phyloP scores from a whole-genome alignment of 1,284 basidiomycete species.

The Apiotrichum gracile region DNA sequence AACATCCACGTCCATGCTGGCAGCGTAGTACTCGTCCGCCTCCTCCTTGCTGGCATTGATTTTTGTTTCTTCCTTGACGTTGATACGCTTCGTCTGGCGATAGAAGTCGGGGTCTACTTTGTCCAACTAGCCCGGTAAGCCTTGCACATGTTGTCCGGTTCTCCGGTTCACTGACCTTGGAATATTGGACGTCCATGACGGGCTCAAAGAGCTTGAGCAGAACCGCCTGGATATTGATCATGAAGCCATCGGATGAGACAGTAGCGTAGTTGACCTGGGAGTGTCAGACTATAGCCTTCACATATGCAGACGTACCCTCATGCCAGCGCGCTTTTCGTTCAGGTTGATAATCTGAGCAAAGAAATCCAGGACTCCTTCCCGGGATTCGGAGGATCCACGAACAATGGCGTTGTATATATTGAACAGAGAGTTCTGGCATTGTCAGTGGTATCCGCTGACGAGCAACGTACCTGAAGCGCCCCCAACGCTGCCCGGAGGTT shows the following conservation, averaged over 20 bases:
- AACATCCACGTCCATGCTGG: conserved; percentile 45
- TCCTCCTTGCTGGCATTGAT: conserved; percentile 82
- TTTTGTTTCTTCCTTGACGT: conserved; percentile 79
- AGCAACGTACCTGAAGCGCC: conserved; percentile 62
- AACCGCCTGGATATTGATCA: conserved; percentile 82
- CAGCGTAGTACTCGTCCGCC: conserved; percentile 63
- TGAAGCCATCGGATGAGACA: conserved; percentile 86
- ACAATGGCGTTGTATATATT: conserved; percentile 84
- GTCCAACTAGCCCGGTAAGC: conserved; percentile 60
- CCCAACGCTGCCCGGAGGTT: conserved; percentile 75
- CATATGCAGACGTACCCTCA: conserved; percentile 56
- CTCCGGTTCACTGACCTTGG: conserved; percentile 71
- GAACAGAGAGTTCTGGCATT: conserved; percentile 55
- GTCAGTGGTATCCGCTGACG: background rate
- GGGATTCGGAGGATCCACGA: conserved; percentile 67
- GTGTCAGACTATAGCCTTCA: background rate
- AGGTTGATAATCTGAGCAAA: conserved; percentile 68
- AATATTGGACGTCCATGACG: conserved; percentile 86
- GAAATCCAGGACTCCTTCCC: conserved; percentile 79
- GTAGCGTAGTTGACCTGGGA: conserved; percentile 69
- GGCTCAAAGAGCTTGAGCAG: conserved; percentile 88
- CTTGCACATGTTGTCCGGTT: too few species aligned
- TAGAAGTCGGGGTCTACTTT: conserved; percentile 83
- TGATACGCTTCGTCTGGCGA: conserved; percentile 62
- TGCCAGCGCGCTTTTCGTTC: conserved; percentile 81